A percentile compares a stretch with the other conserved stretches of the same genome.
Evolutionary conservation across 108 stramenopile genomes (phyloP).

Genomic region (Pinguiococcus pyrenoidosus): DNA sequence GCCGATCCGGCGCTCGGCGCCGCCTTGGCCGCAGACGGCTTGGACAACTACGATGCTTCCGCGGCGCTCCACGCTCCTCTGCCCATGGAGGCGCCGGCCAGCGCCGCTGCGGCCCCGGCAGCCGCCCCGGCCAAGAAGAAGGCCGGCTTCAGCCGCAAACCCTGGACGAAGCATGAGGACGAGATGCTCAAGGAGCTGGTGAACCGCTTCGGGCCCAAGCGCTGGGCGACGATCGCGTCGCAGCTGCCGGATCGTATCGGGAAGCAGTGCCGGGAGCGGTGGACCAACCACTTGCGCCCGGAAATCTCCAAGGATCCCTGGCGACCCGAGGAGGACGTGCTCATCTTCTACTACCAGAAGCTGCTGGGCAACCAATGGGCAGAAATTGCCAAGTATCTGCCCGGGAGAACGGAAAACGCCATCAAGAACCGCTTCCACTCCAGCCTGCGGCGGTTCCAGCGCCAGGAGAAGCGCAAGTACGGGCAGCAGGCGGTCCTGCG

Average conservation of each 20-base stretch:
- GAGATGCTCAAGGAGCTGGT: conserved; percentile 26
- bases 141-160: no score
- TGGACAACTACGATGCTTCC: no score
- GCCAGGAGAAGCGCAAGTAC: conserved; percentile 7
- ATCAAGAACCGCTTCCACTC: conserved; percentile 38
- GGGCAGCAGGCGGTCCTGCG: conserved; percentile 7
- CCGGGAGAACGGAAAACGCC: conserved; percentile 31
- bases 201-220: conserved; percentile 21
- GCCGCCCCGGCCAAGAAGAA: no score
- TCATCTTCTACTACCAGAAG: conserved; percentile 19
- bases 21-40: no score
- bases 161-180: conserved; percentile 31
- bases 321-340: conserved; percentile 29
- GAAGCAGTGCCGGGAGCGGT: conserved; percentile 35
- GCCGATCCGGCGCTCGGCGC: no score
- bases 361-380: conserved; percentile 32
- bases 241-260: conserved; percentile 30
- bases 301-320: conserved; percentile 24
- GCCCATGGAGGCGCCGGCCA: no score
- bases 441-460: conserved; percentile 17
- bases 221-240: conserved; percentile 28
- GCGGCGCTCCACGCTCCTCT: no score
- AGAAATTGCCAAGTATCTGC: conserved; percentile 29
- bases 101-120: no score
- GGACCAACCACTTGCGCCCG: conserved; percentile 40